Evolutionary conservation across 2,329 filamentous ascomycete genomes (phyloP).

Genomic region (Talaromyces sp.): DNA sequence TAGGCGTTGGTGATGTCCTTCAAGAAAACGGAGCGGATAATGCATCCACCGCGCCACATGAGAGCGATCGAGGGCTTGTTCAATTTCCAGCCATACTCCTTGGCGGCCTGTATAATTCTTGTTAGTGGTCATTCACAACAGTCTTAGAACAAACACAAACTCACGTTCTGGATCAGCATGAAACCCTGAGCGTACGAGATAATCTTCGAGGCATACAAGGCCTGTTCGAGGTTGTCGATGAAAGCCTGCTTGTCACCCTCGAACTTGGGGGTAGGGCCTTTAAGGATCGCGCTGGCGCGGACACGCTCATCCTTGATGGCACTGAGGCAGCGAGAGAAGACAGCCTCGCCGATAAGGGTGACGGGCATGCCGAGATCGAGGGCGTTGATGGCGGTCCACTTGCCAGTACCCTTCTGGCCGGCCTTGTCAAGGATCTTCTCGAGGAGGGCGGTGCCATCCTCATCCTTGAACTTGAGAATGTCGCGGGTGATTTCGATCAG

Average conservation of each 20-base stretch:
- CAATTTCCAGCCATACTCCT: constrained; percentile 95
- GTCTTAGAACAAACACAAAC: constrained; percentile 24
- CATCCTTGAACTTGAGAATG: constrained; percentile 97
- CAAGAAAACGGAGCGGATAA: constrained; percentile 99
- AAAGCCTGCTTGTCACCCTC: constrained; percentile 88
- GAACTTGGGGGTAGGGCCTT: constrained; percentile 74
- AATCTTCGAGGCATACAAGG: constrained; percentile 98
- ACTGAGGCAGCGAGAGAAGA: constrained; percentile 90
- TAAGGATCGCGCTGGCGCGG: constrained; percentile 72
- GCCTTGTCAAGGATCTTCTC: constrained; percentile 99
- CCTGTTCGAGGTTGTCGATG: constrained; percentile 96
- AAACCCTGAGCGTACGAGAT: constrained; percentile 99
- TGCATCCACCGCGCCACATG: constrained; percentile 99
- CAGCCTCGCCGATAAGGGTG: constrained; percentile 94
- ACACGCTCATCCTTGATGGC: constrained; percentile 90
- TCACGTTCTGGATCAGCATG: constrained; percentile 98
- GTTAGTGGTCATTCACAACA: constrained; percentile 19
- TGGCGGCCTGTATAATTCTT: constrained; percentile 63
- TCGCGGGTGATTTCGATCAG: constrained; percentile 98
- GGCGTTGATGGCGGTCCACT: constrained; percentile 99
- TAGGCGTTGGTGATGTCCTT: constrained; percentile 99
- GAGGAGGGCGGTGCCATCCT: constrained; percentile 81
- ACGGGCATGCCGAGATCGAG: constrained; percentile 98
- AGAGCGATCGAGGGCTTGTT: constrained; percentile 99
- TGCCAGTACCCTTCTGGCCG: constrained; percentile 98